Percentiles rank a stretch among this genome's conserved stretches.
Conservation (phyloP, 1,284 basidiomycete genomes). For the Irpex rosettiformis region DNA sequence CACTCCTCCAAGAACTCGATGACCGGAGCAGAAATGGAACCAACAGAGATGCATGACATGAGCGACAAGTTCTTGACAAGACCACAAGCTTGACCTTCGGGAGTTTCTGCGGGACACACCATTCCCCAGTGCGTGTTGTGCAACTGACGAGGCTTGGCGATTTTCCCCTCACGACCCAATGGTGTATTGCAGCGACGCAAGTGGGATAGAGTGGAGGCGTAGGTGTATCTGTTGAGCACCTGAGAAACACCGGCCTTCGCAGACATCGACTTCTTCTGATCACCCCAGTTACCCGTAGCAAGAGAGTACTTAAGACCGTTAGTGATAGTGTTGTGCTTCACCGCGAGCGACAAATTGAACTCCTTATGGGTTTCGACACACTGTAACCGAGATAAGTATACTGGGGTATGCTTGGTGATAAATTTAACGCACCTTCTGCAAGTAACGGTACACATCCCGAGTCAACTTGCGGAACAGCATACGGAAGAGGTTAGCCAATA, state of each 20-base stretch:
- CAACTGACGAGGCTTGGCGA: conserved; percentile 97
- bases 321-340: conserved; percentile 96
- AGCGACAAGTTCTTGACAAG: conserved; percentile 98
- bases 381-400: conserved; percentile 35
- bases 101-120: conserved; percentile 99
- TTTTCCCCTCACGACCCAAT: conserved; percentile 97
- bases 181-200: conserved; percentile 98
- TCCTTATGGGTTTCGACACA: conserved; percentile 97
- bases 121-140: conserved; percentile 99
- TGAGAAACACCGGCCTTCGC: conserved; percentile 99
- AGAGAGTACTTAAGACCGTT: conserved; percentile 98
- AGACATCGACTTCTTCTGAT: conserved; percentile 98
- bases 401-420: not conserved
- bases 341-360: conserved; percentile 89
- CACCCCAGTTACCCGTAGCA: conserved; percentile 99
- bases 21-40: conserved; percentile 93
- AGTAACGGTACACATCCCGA: conserved; percentile 94
- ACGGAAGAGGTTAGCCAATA: conserved; percentile 94
- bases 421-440: conserved; percentile 77
- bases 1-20: conserved; percentile 99
- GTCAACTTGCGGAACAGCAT: conserved; percentile 98
- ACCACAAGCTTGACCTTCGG: conserved; percentile 99
- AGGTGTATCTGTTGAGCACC: conserved; percentile 98
- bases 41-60: conserved; percentile 98
- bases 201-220: conserved; percentile 97